phyloP scores from a whole-genome alignment of 345 rosid genomes.

The Citrus sp. region DNA sequence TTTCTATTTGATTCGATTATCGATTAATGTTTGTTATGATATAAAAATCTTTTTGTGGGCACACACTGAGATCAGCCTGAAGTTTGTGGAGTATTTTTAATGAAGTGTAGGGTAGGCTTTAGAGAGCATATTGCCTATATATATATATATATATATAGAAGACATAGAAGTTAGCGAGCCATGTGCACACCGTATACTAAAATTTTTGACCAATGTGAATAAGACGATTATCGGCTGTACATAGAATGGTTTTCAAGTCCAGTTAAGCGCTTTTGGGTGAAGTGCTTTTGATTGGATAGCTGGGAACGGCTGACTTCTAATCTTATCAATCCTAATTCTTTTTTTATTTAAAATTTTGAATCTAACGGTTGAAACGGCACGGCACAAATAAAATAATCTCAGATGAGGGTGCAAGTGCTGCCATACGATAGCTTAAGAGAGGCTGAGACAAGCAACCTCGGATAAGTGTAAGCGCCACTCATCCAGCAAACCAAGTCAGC shows the following conservation, averaged over 20 bases:
- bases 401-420: no score
- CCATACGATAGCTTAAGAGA: no score
- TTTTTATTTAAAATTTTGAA: neutral
- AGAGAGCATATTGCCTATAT: no score
- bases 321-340: neutral
- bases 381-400: neutral
- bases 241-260: neutral
- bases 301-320: neutral
- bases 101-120: neutral
- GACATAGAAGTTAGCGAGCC: no score
- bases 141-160: no score
- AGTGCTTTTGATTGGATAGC: neutral
- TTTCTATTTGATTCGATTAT: neutral
- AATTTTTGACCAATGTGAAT: neutral
- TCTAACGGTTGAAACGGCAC: neutral
- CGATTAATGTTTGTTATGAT: neutral
- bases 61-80: neutral
- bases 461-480: conserved; percentile 2
- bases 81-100: neutral
- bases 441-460: conserved; percentile 4
- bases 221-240: neutral
- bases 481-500: conserved; percentile 2
- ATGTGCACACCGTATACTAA: no score
- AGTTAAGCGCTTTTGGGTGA: no score
- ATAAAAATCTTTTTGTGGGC: neutral